phyloP scores from a whole-genome alignment of 2,329 filamentous ascomycete species.

The Teratosphaeria pseudoeucalypti region DNA sequence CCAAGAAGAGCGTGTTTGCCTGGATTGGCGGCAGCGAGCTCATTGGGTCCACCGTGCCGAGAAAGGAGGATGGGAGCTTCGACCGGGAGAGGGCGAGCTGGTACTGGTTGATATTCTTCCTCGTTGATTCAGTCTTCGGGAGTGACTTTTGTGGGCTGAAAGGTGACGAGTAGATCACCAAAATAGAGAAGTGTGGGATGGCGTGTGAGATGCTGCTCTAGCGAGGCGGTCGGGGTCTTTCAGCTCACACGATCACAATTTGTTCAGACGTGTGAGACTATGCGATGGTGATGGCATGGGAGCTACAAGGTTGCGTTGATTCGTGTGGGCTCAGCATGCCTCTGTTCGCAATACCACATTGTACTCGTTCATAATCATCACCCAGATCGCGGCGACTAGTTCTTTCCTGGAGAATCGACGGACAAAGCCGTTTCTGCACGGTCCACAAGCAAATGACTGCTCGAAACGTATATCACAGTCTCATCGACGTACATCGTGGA shows the following conservation, averaged over 20 bases:
- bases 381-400: no score
- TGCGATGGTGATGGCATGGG: no score
- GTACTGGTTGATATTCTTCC: slow-evolving; percentile 52
- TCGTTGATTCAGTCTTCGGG: slow-evolving; percentile 45
- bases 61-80: slow-evolving; percentile 63
- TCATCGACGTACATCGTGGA: no score
- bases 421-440: no score
- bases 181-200: background rate
- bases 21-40: slow-evolving; percentile 42
- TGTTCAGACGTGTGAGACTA: background rate
- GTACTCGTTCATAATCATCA: no score
- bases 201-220: background rate
- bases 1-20: slow-evolving; percentile 16
- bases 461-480: no score
- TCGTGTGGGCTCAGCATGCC: no score
- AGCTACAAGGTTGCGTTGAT: no score
- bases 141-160: slow-evolving; percentile 52
- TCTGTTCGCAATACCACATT: no score
- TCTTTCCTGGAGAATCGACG: no score
- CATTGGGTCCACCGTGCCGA: slow-evolving; percentile 66
- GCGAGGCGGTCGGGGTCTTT: background rate
- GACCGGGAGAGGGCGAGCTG: slow-evolving; percentile 57
- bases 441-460: no score
- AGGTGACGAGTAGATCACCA: slow-evolving; percentile 26
- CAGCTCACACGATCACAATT: background rate